Conservation (phyloP, 2,329 filamentous ascomycete species). For the Xylariaceae sp. region DNA sequence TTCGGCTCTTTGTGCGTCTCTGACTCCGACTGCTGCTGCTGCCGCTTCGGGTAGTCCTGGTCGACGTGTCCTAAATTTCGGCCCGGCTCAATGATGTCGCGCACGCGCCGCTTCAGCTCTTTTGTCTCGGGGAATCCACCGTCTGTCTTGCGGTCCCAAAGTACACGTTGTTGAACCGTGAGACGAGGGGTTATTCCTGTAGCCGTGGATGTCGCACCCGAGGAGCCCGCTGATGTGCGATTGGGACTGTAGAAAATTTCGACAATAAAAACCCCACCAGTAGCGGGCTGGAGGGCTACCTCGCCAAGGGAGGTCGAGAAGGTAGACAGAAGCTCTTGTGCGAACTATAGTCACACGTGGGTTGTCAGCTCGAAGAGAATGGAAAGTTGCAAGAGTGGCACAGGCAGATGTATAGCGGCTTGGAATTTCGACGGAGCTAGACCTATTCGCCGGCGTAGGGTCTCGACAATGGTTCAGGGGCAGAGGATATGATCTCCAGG, state of each 20-base stretch:
- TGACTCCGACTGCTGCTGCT: slow-evolving; percentile 5
- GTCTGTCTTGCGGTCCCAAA: slow-evolving; percentile 89
- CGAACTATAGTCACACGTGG: slow-evolving; percentile 64
- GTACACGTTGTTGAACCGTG: slow-evolving; percentile 52
- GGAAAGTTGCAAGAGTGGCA: background rate
- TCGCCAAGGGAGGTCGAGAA: slow-evolving; percentile 86
- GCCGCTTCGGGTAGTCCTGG: slow-evolving; percentile 47
- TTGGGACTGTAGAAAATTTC: slow-evolving; percentile 57
- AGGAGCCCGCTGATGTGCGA: slow-evolving; percentile 18
- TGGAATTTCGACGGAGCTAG: too few relatives aligned
- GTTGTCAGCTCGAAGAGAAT: background rate
- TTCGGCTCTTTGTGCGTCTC: slow-evolving; percentile 12
- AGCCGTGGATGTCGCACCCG: slow-evolving; percentile 20
- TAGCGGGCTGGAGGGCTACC: slow-evolving; percentile 83
- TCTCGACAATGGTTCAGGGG: too few relatives aligned
- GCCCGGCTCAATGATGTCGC: slow-evolving; percentile 80
- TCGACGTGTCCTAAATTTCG: slow-evolving; percentile 85
- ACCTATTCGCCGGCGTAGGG: too few relatives aligned
- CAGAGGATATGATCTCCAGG: background rate
- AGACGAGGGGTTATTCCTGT: slow-evolving; percentile 39
- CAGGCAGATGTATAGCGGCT: background rate
- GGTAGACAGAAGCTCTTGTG: slow-evolving; percentile 92
- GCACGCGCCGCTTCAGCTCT: slow-evolving; percentile 81
- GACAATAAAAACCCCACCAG: slow-evolving; percentile 83
- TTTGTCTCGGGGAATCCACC: slow-evolving; percentile 95